These are phyloP conservation scores for Coelastrella sp. DNA, from an alignment of 139 green algal species.

Conservation along the genomic window DNA sequence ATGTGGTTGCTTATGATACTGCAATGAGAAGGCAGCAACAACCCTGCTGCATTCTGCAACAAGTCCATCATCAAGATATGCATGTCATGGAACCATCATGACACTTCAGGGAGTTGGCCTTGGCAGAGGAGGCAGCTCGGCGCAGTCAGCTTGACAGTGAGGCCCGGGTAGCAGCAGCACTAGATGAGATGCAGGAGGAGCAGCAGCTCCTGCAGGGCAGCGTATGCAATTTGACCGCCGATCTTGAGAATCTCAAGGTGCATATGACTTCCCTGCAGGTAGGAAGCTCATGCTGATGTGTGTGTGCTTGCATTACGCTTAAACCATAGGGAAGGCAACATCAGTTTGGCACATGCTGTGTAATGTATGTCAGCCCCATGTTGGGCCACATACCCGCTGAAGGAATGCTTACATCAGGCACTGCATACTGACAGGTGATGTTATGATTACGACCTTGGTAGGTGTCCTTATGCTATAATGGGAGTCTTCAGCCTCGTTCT, in stretches of 20 bases:
- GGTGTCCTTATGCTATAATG: no score
- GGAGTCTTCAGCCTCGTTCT: no score
- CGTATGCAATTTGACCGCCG: not conserved
- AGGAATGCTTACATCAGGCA: no score
- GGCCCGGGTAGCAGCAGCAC: constrained; percentile 53
- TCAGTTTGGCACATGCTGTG: constrained; percentile 16
- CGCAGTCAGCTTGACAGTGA: not conserved
- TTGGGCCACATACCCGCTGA: no score
- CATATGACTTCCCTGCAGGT: no score
- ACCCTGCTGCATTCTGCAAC: no score
- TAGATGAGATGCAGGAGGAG: constrained; percentile 43
- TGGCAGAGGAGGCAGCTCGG: constrained; percentile 29
- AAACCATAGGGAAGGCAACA: not conserved
- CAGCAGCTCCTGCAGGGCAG: constrained; percentile 8
- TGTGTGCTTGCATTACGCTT: not conserved
- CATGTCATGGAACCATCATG: not conserved
- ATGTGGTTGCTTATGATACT: no score
- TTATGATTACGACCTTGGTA: no score
- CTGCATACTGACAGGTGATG: no score
- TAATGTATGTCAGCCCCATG: not conserved
- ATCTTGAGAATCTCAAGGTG: not conserved
- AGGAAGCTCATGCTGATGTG: no score
- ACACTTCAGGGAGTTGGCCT: constrained; percentile 25
- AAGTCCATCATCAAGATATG: no score
- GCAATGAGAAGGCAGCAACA: no score